Evolutionary conservation across 2,329 filamentous ascomycete genomes (phyloP), one percentile per base, ranked within the genome.

Genomic region (Penicillium sclerotiorum): DNA sequence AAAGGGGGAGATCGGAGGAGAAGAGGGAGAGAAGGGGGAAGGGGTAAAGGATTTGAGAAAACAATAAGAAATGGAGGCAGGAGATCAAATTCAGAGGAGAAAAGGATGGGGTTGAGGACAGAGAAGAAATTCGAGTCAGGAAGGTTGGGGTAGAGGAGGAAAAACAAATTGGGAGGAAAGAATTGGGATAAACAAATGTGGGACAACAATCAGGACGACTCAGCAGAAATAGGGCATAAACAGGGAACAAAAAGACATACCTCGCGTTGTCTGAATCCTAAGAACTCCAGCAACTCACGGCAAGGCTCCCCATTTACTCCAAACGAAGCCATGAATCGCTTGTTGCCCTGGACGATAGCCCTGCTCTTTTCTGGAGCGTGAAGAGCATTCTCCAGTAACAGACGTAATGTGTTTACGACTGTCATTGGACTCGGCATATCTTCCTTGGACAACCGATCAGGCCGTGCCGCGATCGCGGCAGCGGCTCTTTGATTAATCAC

Each of bases 311-410:
- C 74, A 36, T 86, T 82, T 35, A 78, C 71, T 8, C 83, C 85
- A 64, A 88, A 86, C 2, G 80, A 80, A 53, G 82, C 75, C 59
- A 82, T 74, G 57, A 87, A 89, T 49, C 81, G 80, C 63, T 85
- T 84, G 61, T 89, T 88, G 13, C 78, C 67, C 7, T 78, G 72
- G 5, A 80, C 79, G 57, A 88, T 84, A 37, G 74, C 68, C 56
- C 78, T 77, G 58, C 77, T 79, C 27, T 75, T 76, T 39, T 77
- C 74, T 6, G 69, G 66, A 17, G 78, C 71, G 37, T 76, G 73
- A 48, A 84, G 67, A 8, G 82, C 76, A 68, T 89, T 85, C 8
- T 63, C 72, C 44, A 88, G 70, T 62, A 88, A 89, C 39, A 75
- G 75, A 48, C 78, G 75, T 33, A 89, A 71, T 53, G 80, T 81